Conservation (phyloP, 176 grass and related monocot species). For the Stipa capillata region DNA sequence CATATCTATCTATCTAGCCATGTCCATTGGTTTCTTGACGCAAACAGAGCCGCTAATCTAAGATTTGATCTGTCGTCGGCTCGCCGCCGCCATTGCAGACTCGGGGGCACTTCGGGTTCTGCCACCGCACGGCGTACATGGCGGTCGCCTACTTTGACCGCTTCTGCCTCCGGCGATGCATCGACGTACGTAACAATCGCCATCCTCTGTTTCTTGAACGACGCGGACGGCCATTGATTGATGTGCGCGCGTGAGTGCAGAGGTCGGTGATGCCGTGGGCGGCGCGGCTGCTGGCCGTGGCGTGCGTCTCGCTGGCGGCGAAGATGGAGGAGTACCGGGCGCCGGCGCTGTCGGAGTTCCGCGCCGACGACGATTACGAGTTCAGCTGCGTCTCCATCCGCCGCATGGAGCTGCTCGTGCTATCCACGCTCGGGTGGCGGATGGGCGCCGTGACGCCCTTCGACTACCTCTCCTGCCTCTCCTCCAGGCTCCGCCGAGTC, state of each 20-base stretch:
- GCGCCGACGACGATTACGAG: conserved; percentile 18
- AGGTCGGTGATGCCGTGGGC: conserved; percentile 66
- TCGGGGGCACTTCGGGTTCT: conserved; percentile 53
- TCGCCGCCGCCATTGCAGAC: conserved; percentile 35
- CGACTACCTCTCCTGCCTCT: conserved; percentile 62
- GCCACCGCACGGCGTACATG: conserved; percentile 63
- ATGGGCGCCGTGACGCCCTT: conserved; percentile 68
- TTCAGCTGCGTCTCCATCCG: conserved; percentile 45
- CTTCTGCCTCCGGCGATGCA: conserved; percentile 54
- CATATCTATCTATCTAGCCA: not conserved
- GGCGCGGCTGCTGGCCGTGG: conserved; percentile 46
- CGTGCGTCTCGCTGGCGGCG: conserved; percentile 76
- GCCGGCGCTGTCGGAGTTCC: conserved; percentile 54
- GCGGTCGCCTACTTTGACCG: conserved; percentile 78
- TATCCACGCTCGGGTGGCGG: conserved; percentile 75
- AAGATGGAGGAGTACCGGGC: conserved; percentile 83
- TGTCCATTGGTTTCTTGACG: not conserved
- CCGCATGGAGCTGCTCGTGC: conserved; percentile 84
- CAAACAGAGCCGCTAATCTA: not conserved
- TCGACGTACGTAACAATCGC: conserved; percentile 37
- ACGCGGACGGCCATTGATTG: not conserved
- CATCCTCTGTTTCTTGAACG: not conserved
- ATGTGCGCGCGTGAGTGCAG: not conserved
- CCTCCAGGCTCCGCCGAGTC: conserved; percentile 19
- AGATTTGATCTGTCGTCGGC: not conserved